phyloP scores from a whole-genome alignment of 768 basidiomycete genomes.

The Collybia sordida region DNA sequence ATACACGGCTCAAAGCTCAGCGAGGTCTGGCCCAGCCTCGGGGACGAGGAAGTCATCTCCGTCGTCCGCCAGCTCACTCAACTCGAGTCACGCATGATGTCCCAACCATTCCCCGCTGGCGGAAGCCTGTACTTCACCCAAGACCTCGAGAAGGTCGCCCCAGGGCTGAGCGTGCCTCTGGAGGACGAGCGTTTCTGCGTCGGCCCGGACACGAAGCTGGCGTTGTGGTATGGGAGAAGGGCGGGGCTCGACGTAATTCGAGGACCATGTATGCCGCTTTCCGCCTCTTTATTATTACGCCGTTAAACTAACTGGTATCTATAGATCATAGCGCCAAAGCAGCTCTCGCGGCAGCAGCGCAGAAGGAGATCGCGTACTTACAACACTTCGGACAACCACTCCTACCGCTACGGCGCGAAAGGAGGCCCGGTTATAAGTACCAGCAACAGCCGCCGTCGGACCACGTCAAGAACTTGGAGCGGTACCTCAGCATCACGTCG shows the following conservation, averaged over 20 bases:
- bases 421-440: conserved; percentile 46
- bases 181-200: conserved; percentile 42
- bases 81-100: no score
- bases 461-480: conserved; percentile 46
- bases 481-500: conserved; percentile 45
- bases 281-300: conserved; percentile 26
- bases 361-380: conserved; percentile 51
- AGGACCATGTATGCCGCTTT: conserved; percentile 50
- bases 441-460: conserved; percentile 39
- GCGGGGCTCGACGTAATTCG: conserved; percentile 44
- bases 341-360: conserved; percentile 38
- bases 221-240: conserved; percentile 49
- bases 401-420: conserved; percentile 37
- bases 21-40: not conserved
- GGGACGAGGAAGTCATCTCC: not conserved
- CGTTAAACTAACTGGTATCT: not conserved
- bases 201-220: conserved; percentile 40
- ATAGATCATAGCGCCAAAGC: conserved; percentile 11
- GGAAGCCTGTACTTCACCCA: conserved; percentile 18
- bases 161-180: conserved; percentile 31
- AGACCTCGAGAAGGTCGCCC: conserved; percentile 39
- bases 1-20: not conserved
- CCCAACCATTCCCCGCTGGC: not conserved
- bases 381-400: conserved; percentile 46
- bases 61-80: not conserved